Percentiles rank a stretch among this genome's conserved stretches.
Conservation (phyloP, 2,329 filamentous ascomycete genomes). For the Beauveria scarabaeidicola region DNA sequence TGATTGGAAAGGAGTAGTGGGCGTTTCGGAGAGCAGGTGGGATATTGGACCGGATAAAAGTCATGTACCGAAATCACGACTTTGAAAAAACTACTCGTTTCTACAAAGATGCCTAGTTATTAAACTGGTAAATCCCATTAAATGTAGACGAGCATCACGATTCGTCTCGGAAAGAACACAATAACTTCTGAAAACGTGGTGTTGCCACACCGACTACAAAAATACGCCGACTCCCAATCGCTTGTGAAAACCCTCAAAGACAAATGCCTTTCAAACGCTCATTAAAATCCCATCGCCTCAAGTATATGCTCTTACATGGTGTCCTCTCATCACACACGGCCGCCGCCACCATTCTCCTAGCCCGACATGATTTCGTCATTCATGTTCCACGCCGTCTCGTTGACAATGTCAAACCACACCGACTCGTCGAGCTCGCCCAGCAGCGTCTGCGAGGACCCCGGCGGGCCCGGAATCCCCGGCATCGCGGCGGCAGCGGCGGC, state of each 20-base stretch:
- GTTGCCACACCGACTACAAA: not conserved
- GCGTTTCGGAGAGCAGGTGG: no score
- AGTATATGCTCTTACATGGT: no score
- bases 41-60: not conserved
- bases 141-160: not conserved
- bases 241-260: not conserved
- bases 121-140: not conserved
- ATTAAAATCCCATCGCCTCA: not conserved
- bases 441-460: constrained; percentile 3
- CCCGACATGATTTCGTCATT: constrained; percentile 13
- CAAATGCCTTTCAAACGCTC: not conserved
- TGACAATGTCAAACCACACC: constrained; percentile 12
- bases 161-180: not conserved
- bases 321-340: no score
- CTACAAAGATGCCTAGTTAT: not conserved
- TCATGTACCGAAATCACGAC: not conserved
- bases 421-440: constrained; percentile 12
- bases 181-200: not conserved
- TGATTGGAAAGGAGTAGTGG: not conserved
- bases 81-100: not conserved
- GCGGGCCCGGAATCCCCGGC: constrained; percentile 16
- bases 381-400: constrained; percentile 12
- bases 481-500: not conserved
- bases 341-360: not conserved
- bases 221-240: constrained; percentile 1